Conservation (phyloP, 768 basidiomycete species). For the Leccinum olivaceopallidum region DNA sequence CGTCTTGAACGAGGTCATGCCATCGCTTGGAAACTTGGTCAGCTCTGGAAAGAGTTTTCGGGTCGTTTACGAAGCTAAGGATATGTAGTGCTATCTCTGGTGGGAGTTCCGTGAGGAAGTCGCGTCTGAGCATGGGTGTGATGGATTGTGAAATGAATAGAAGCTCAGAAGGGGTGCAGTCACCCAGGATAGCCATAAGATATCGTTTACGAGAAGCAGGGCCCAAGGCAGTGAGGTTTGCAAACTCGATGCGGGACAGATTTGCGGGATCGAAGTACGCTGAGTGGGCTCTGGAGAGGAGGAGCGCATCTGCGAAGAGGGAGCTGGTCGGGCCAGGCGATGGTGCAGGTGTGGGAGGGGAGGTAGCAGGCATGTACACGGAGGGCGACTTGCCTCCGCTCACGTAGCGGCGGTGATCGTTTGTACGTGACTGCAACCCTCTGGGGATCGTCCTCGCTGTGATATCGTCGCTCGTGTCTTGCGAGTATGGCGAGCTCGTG, state of each 20-base stretch:
- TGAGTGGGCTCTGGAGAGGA: slow-evolving; percentile 15
- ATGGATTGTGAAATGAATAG: slow-evolving; percentile 66
- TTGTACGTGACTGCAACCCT: slow-evolving; percentile 11
- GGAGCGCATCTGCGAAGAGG: slow-evolving; percentile 39
- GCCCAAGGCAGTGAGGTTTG: slow-evolving; percentile 33
- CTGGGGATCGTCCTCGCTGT: slow-evolving; percentile 8
- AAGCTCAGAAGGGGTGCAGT: slow-evolving; percentile 62
- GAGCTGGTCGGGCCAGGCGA: slow-evolving; percentile 55
- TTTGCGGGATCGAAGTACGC: slow-evolving; percentile 25
- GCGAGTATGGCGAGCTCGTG: slow-evolving; percentile 5
- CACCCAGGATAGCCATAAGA: slow-evolving; percentile 49
- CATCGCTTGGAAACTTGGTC: slow-evolving; percentile 72
- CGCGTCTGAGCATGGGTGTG: slow-evolving; percentile 61
- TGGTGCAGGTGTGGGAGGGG: slow-evolving; percentile 64
- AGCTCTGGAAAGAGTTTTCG: slow-evolving; percentile 67
- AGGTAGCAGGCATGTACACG: slow-evolving; percentile 52
- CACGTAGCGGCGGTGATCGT: slow-evolving; percentile 18
- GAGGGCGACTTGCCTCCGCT: slow-evolving; percentile 24
- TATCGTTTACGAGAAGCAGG: slow-evolving; percentile 49
- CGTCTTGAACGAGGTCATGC: slow-evolving; percentile 69
- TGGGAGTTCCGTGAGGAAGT: slow-evolving; percentile 58
- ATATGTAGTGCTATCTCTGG: slow-evolving; percentile 76
- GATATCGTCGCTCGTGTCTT: slow-evolving; percentile 14
- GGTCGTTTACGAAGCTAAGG: slow-evolving; percentile 75
- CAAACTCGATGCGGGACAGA: slow-evolving; percentile 35